A percentile compares a stretch with the other conserved stretches of the same genome.
phyloP scores from a whole-genome alignment of 768 basidiomycete species.

The Auricularia auricula-judae region DNA sequence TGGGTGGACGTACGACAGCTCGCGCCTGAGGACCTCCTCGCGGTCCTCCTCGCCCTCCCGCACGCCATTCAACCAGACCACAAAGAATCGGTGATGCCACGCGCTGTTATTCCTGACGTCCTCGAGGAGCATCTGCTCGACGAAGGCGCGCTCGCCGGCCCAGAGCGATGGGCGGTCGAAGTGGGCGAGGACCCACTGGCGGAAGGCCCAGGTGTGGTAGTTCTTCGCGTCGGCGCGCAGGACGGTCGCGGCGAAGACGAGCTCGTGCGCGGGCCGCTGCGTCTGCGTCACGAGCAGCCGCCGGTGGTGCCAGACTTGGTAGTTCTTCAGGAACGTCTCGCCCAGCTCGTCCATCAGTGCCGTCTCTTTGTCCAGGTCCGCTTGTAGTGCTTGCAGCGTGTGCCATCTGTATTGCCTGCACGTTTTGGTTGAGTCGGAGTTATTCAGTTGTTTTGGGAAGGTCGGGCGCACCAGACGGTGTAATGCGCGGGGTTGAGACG shows the following conservation, averaged over 20 bases:
- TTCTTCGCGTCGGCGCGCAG: slow-evolving; percentile 82
- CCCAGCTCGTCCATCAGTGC: slow-evolving; percentile 81
- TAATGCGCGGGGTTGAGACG: slow-evolving; percentile 93
- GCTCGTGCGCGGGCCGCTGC: slow-evolving; percentile 46
- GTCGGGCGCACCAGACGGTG: slow-evolving; percentile 70
- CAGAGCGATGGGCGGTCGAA: slow-evolving; percentile 69
- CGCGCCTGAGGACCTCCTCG: slow-evolving; percentile 49
- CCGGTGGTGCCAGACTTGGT: slow-evolving; percentile 97
- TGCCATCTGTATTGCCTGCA: slow-evolving; percentile 90
- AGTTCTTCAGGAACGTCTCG: slow-evolving; percentile 77
- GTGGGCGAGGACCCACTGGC: slow-evolving; percentile 86
- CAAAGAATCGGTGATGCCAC: slow-evolving; percentile 93
- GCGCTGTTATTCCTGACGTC: slow-evolving; percentile 95
- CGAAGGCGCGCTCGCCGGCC: slow-evolving; percentile 63
- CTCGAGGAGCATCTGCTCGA: slow-evolving; percentile 52
- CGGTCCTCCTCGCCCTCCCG: slow-evolving; percentile 51
- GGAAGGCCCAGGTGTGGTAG: slow-evolving; percentile 98
- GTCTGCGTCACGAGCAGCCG: slow-evolving; percentile 57
- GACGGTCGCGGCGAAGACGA: slow-evolving; percentile 64
- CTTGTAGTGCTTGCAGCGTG: slow-evolving; percentile 58
- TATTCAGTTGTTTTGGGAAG: slow-evolving; percentile 1
- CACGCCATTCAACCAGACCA: slow-evolving; percentile 62
- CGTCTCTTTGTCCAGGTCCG: slow-evolving; percentile 68
- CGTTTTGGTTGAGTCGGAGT: neutral
- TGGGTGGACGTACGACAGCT: slow-evolving; percentile 54